phyloP scores from a whole-genome alignment of 2,329 filamentous ascomycete species.

The Aureobasidium mangrovei region DNA sequence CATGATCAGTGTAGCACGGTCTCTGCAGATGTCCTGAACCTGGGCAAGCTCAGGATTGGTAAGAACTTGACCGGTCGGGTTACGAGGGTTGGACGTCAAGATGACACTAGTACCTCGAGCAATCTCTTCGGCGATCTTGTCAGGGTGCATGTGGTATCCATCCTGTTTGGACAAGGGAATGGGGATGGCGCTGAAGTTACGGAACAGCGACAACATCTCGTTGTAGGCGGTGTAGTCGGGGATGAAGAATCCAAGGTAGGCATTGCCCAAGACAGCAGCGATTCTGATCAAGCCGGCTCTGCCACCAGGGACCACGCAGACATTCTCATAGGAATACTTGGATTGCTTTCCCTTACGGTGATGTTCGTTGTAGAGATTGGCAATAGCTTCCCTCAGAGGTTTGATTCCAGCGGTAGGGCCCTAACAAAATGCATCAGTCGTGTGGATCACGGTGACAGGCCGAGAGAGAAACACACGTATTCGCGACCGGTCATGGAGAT shows the following conservation, averaged over 20 bases:
- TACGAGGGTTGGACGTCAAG: conserved; percentile 88
- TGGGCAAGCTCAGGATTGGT: conserved; percentile 74
- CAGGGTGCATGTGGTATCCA: conserved; percentile 84
- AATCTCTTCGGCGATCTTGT: conserved; percentile 70
- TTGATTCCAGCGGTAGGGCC: conserved; percentile 88
- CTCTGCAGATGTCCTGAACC: conserved; percentile 75
- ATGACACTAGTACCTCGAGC: conserved; percentile 55
- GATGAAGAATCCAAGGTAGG: conserved; percentile 70
- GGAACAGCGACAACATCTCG: conserved; percentile 92
- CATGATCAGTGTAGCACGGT: conserved; percentile 82
- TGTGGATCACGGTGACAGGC: no score
- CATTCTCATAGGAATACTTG: conserved; percentile 95
- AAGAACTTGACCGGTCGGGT: conserved; percentile 85
- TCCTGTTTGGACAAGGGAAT: conserved; percentile 78
- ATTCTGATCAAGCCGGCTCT: conserved; percentile 90
- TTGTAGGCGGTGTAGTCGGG: conserved; percentile 80
- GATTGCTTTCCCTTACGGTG: conserved; percentile 80
- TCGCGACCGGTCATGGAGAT: conserved; percentile 72
- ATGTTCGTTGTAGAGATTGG: conserved; percentile 84
- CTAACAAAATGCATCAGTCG: background rate
- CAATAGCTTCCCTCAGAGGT: conserved; percentile 78
- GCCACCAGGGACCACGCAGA: conserved; percentile 89
- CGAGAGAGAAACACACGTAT: conserved; percentile 43
- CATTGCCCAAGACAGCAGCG: conserved; percentile 84
- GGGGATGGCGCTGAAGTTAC: conserved; percentile 83